A percentile compares a stretch with the other conserved stretches of the same genome.
phyloP scores from a whole-genome alignment of 208 protist genomes.

The Lotmaria passim region DNA sequence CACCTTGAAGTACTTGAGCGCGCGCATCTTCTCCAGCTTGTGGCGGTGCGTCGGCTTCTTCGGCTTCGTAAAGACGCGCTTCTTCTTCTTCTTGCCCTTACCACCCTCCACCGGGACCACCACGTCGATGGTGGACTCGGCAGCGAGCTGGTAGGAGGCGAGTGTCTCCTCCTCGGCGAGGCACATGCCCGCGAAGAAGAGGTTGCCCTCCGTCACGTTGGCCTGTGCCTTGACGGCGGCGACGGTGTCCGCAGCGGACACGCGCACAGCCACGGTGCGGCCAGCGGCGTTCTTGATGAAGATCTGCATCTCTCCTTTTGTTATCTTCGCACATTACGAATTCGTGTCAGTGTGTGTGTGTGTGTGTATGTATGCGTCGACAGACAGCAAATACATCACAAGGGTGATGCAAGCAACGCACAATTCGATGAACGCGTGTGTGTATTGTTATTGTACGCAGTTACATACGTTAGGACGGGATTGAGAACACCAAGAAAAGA shows the following conservation, averaged over 20 bases:
- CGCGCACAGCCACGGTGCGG: constrained; percentile 90
- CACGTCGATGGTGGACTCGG: constrained; percentile 90
- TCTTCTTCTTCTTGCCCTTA: constrained; percentile 99
- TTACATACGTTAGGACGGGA: too few relatives aligned
- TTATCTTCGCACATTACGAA: too few relatives aligned
- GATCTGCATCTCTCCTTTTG: constrained; percentile 88
- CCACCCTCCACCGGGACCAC: constrained; percentile 90
- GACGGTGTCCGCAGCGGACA: constrained; percentile 86
- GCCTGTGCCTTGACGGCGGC: constrained; percentile 82
- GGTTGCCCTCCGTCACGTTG: constrained; percentile 69
- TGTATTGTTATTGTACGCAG: too few relatives aligned
- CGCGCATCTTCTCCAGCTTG: constrained; percentile 99
- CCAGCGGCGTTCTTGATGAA: constrained; percentile 93
- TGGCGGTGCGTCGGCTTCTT: constrained; percentile 99
- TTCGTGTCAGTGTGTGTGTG: not conserved
- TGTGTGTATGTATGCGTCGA: constrained; percentile 1
- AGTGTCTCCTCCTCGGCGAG: constrained; percentile 82
- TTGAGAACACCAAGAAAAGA: too few relatives aligned
- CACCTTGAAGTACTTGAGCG: constrained; percentile 99
- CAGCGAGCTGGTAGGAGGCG: constrained; percentile 71
- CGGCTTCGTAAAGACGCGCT: constrained; percentile 99
- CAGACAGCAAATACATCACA: too few relatives aligned
- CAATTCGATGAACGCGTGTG: constrained; percentile 1
- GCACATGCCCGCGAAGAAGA: constrained; percentile 91
- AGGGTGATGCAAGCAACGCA: too few relatives aligned